A percentile compares a stretch with the other conserved stretches of the same genome.
Conservation (phyloP, 768 basidiomycete species). For the Lactarius quietus region DNA sequence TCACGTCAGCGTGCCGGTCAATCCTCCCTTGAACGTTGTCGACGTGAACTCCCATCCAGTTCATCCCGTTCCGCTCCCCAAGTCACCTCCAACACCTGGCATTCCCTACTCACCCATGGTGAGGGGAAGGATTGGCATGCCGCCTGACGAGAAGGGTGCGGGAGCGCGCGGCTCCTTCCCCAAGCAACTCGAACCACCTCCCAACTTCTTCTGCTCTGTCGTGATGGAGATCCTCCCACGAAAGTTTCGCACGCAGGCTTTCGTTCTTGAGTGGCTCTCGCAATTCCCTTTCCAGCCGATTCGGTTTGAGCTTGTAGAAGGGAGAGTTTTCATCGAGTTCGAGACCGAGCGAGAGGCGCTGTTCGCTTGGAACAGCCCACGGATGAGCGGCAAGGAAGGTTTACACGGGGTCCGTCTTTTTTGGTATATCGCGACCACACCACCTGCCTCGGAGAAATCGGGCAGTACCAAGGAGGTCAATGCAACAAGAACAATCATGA, state of each 20-base stretch:
- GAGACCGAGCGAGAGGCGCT: conserved; percentile 41
- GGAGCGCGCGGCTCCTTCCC: conserved; percentile 17
- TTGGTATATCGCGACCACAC: conserved; percentile 22
- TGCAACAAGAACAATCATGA: conserved; percentile 9
- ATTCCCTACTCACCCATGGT: conserved; percentile 3
- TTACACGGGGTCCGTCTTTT: conserved; percentile 37
- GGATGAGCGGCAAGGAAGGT: conserved; percentile 35
- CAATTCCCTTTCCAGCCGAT: conserved; percentile 15
- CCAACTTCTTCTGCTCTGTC: conserved; percentile 48
- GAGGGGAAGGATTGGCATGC: conserved; percentile 21
- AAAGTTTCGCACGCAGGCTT: conserved; percentile 38
- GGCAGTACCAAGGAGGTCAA: conserved; percentile 1
- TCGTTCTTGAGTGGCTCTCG: conserved; percentile 46
- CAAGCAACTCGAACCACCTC: conserved; percentile 26
- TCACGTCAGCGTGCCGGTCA: neutral
- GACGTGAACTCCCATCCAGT: neutral
- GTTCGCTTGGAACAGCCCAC: conserved; percentile 49
- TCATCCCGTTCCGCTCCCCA: neutral
- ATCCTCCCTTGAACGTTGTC: neutral
- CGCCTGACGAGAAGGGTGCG: conserved; percentile 1
- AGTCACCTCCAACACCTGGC: neutral
- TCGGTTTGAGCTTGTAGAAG: conserved; percentile 31
- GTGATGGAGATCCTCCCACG: conserved; percentile 58
- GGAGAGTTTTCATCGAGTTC: conserved; percentile 53
- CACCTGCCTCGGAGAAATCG: neutral